These are phyloP conservation scores for Puccinia coronata DNA, from an alignment of 1,284 basidiomycete species.

Conservation along the genomic window DNA sequence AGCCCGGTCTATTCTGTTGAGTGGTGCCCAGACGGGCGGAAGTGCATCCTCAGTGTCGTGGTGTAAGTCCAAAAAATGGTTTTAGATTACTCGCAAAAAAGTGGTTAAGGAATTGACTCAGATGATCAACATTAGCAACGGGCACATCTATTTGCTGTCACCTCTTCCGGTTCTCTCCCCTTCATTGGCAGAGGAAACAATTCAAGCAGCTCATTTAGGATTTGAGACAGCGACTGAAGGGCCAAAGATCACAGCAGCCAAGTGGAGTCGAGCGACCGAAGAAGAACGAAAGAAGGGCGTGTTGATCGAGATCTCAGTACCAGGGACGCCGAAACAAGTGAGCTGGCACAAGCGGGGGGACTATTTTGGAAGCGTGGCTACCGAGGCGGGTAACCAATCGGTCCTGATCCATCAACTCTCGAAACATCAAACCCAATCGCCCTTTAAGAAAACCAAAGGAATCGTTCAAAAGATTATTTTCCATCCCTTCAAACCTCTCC, in stretches of 20 bases:
- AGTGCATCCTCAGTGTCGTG: slow-evolving; percentile 76
- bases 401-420: slow-evolving; percentile 95
- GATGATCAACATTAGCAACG: slow-evolving; percentile 1
- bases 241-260: slow-evolving; percentile 60
- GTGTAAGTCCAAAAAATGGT: slow-evolving; percentile 69
- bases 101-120: not conserved
- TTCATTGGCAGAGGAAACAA: slow-evolving; percentile 60
- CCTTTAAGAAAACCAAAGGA: slow-evolving; percentile 92
- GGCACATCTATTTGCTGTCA: slow-evolving; percentile 28
- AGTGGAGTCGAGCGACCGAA: slow-evolving; percentile 63
- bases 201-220: slow-evolving; percentile 55
- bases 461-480: slow-evolving; percentile 86
- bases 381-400: slow-evolving; percentile 66
- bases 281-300: slow-evolving; percentile 63
- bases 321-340: slow-evolving; percentile 79
- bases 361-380: slow-evolving; percentile 82
- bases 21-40: slow-evolving; percentile 89
- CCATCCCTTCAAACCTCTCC: slow-evolving; percentile 90
- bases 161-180: slow-evolving; percentile 58
- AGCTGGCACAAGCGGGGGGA: slow-evolving; percentile 94
- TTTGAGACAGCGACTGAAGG: slow-evolving; percentile 57
- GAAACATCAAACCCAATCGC: slow-evolving; percentile 91
- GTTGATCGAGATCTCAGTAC: slow-evolving; percentile 63
- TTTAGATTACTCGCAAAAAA: not conserved
- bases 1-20: slow-evolving; percentile 74